phyloP scores from a whole-genome alignment of 2,329 filamentous ascomycete genomes.

The Epichloe baconii region DNA sequence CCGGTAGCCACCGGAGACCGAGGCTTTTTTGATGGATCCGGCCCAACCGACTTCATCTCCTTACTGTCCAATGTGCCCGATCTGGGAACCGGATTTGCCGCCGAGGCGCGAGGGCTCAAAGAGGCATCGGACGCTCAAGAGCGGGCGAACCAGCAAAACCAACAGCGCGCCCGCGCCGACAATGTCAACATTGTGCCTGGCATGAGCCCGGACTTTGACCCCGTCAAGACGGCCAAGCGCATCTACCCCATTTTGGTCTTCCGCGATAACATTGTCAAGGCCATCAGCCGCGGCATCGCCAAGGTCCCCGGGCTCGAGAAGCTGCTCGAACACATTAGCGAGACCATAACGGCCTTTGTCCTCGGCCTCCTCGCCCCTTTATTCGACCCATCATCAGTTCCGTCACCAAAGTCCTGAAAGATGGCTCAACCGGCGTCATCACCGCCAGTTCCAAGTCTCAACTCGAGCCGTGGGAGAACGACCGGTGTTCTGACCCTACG shows the following conservation, averaged over 20 bases:
- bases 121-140: slow-evolving; percentile 50
- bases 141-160: slow-evolving; percentile 40
- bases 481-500: slow-evolving; percentile 62
- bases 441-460: slow-evolving; percentile 59
- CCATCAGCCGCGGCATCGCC: slow-evolving; percentile 71
- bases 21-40: slow-evolving; percentile 29
- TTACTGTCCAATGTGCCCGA: slow-evolving; percentile 65
- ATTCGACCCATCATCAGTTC: slow-evolving; percentile 82
- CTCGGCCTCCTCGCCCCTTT: slow-evolving; percentile 80
- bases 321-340: slow-evolving; percentile 85
- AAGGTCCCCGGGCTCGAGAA: slow-evolving; percentile 86
- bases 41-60: slow-evolving; percentile 49
- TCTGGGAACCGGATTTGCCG: slow-evolving; percentile 50
- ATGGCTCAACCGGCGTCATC: slow-evolving; percentile 63
- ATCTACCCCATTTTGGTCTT: slow-evolving; percentile 95
- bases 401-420: slow-evolving; percentile 73
- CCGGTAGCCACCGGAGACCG: slow-evolving; percentile 22
- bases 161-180: slow-evolving; percentile 21
- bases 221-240: slow-evolving; percentile 59
- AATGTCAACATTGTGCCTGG: slow-evolving; percentile 54
- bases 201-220: slow-evolving; percentile 64
- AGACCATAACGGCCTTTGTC: slow-evolving; percentile 84
- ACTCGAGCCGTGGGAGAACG: slow-evolving; percentile 68
- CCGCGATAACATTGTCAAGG: slow-evolving; percentile 83
- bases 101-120: slow-evolving; percentile 52